Conservation (phyloP, 2,329 filamentous ascomycete species). For the Tricladium varicosporioides region DNA sequence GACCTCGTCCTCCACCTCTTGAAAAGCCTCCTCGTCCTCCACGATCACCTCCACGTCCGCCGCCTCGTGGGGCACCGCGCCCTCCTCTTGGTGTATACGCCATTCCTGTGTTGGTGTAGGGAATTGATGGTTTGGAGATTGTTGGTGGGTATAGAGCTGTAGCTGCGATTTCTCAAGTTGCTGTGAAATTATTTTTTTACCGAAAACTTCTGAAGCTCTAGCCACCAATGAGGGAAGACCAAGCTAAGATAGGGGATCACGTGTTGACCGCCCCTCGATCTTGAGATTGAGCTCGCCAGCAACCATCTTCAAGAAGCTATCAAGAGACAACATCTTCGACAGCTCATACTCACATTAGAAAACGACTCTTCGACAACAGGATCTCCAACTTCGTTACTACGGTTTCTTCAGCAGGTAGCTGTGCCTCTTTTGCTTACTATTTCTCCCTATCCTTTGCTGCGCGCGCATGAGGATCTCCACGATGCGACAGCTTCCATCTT, state of each 20-base stretch:
- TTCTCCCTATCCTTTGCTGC: neutral
- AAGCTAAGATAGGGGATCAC: slow-evolving; percentile 3
- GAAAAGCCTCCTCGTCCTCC: slow-evolving; percentile 44
- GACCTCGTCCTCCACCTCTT: slow-evolving; percentile 41
- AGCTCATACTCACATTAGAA: too few species aligned
- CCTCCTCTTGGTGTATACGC: slow-evolving; percentile 40
- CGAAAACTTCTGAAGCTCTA: slow-evolving; percentile 18
- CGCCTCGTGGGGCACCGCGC: slow-evolving; percentile 32
- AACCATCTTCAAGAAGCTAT: too few species aligned
- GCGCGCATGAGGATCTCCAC: neutral
- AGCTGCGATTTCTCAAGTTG: slow-evolving; percentile 12
- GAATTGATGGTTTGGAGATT: slow-evolving; percentile 21
- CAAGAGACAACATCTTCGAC: too few species aligned
- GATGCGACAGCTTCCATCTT: neutral
- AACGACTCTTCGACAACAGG: too few species aligned
- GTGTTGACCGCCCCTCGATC: neutral
- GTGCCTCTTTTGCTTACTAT: neutral
- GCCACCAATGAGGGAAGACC: slow-evolving; percentile 7
- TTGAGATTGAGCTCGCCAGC: too few species aligned
- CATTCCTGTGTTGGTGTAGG: slow-evolving; percentile 29
- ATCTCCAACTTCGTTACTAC: neutral
- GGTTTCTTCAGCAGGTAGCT: neutral
- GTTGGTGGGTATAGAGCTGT: slow-evolving; percentile 6
- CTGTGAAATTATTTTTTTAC: slow-evolving; percentile 27
- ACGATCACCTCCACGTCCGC: slow-evolving; percentile 41